Conservation (phyloP, 1,284 basidiomycete genomes). For the Ganoderma meredithae region DNA sequence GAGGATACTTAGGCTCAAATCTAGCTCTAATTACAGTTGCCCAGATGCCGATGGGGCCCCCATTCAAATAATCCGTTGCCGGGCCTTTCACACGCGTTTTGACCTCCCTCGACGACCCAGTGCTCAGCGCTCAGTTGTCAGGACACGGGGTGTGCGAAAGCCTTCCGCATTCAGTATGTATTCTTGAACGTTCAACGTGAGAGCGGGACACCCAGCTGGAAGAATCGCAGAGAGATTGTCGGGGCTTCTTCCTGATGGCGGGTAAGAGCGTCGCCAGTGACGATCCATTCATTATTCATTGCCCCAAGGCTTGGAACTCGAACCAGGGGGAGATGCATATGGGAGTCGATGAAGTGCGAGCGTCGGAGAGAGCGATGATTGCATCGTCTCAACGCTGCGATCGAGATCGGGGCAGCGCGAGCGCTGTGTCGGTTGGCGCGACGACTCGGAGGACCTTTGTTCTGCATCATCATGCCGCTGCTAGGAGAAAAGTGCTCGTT, state of each 20-base stretch:
- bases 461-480: not conserved
- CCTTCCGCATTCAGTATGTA: not conserved
- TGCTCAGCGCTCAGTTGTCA: too few species aligned
- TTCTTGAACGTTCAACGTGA: not conserved
- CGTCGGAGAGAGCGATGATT: too few species aligned
- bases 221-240: not conserved
- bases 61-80: too few species aligned
- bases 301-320: too few species aligned
- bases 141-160: not conserved
- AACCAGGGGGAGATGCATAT: too few species aligned
- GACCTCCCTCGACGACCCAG: not conserved
- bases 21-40: not conserved
- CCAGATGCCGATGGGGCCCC: not conserved
- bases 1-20: constrained; percentile 4
- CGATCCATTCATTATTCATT: too few species aligned
- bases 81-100: not conserved
- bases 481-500: not conserved
- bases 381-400: not conserved
- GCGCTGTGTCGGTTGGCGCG: not conserved
- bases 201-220: not conserved
- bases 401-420: not conserved
- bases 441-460: not conserved
- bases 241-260: not conserved
- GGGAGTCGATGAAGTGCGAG: too few species aligned
- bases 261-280: not conserved